These are phyloP conservation scores for Dendrobium nobile DNA, from an alignment of 106 monocot genomes.

Conservation along the genomic window DNA sequence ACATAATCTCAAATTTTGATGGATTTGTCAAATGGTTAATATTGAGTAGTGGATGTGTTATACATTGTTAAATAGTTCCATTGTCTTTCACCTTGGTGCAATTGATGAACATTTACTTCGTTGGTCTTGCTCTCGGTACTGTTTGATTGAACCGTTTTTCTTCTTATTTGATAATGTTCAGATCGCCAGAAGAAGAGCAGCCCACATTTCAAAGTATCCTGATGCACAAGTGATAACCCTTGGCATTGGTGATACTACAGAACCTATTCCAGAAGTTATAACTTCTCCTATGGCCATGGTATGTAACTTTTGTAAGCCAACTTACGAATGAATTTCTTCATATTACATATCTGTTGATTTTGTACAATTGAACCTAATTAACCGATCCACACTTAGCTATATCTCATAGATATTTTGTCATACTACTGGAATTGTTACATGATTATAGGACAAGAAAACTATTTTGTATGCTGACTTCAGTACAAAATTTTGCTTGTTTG, in stretches of 20 bases:
- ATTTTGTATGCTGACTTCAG: neutral
- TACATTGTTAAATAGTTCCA: no score
- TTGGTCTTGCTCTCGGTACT: neutral
- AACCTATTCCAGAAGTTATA: constrained; percentile 85
- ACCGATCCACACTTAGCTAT: neutral
- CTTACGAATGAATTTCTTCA: neutral
- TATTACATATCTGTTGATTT: neutral
- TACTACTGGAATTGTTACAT: neutral
- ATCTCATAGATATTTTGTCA: neutral
- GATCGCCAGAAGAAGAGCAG: constrained; percentile 70
- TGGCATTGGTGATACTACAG: constrained; percentile 91
- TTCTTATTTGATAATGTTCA: constrained; percentile 15
- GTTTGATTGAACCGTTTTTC: neutral
- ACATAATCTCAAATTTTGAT: no score
- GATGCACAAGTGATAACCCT: constrained; percentile 80
- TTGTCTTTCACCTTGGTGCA: neutral
- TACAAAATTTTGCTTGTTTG: neutral
- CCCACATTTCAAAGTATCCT: constrained; percentile 58
- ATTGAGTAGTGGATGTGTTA: neutral
- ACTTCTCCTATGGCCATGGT: constrained; percentile 74
- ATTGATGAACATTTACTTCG: neutral
- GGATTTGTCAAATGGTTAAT: neutral
- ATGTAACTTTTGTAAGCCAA: constrained; percentile 1
- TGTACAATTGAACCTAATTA: neutral
- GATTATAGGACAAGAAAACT: neutral